A percentile compares a stretch with the other conserved stretches of the same genome.
phyloP scores from a whole-genome alignment of 495 filamentous ascomycete species.

The Hyaloscypha finlandica region DNA sequence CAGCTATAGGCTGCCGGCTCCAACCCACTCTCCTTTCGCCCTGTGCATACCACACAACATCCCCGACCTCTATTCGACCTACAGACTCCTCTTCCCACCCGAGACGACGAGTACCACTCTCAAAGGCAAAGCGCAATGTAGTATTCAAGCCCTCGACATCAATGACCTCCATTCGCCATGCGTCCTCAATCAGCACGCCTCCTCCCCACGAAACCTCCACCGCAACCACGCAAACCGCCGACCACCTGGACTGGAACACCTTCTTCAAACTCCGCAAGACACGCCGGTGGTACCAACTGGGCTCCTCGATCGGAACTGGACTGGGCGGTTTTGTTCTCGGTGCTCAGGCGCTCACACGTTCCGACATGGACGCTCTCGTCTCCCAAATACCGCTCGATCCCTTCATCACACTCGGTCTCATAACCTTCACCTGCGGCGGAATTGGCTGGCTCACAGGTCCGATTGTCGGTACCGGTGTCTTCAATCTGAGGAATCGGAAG shows the following conservation, averaged over 20 bases:
- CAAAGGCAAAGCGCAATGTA: constrained; percentile 31
- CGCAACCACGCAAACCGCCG: constrained; percentile 1
- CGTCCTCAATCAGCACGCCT: constrained; percentile 16
- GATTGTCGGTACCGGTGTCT: constrained; percentile 71
- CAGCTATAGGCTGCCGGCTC: constrained; percentile 32
- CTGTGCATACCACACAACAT: constrained; percentile 28
- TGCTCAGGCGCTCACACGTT: constrained; percentile 61
- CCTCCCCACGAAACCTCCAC: constrained; percentile 2
- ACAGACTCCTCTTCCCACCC: constrained; percentile 12
- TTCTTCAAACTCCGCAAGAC: constrained; percentile 89
- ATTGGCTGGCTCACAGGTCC: constrained; percentile 87
- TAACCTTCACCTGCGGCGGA: constrained; percentile 69
- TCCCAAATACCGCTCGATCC: constrained; percentile 78
- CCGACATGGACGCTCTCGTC: constrained; percentile 68
- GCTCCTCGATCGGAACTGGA: constrained; percentile 67
- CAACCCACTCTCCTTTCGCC: constrained; percentile 29
- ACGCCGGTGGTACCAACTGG: constrained; percentile 80
- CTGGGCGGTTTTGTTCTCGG: constrained; percentile 58
- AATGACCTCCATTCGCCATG: constrained; percentile 10
- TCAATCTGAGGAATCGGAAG: constrained; percentile 67
- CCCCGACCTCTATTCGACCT: not conserved
- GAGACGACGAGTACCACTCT: constrained; percentile 27
- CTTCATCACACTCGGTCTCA: constrained; percentile 76
- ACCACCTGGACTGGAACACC: constrained; percentile 80
- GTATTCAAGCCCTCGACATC: constrained; percentile 13